Base-by-base conservation (phyloP, 148 eudicot genomes). In the Chenopodium album region DNA sequence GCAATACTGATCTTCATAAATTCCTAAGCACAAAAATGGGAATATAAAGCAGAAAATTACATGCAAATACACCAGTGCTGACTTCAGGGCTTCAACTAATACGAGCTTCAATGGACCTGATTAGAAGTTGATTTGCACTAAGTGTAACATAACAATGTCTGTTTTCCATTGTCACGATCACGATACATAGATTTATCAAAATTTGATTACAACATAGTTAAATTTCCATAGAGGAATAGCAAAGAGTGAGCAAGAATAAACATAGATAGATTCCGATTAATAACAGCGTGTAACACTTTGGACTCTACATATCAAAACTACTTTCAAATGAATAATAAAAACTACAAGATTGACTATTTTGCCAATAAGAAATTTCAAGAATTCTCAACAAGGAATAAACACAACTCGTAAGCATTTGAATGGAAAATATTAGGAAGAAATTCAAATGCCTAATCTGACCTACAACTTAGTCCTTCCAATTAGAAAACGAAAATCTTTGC, bases 401-500 rank as follows among this genome's bases (percentile, higher is more conserved):
- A 12, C 19, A 56, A 56, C 37, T 46, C 75, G 31, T 16, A 60
- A 66, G 80, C 65, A 76, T 70, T 69, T 71, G 73, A 41, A 82
- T 68, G 66, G 44, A 64, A 71, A 37, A 62, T 75, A n/a, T 23
- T 56, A 75, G 70, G 69, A 22, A 32, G 54, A 31, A 47, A 47
- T 52, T 56, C 63, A 79, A 78, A 28, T 71, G 71, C 80, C 77
- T 62, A 13, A 71, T 46, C 76, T 69, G 62, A 71, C 60, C 86
- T 76, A 84, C 23, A 76, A 80, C 32, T 44, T 22, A 66, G 73
- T 75, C 52, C 73, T 29, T 31, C 34, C 23, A 78, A 52, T 69
- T 59, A 50, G 41, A 37, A 72, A 34, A 32, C 52, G 63, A 13
- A 17, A 32, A 52, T 62, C 66, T 77, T 78, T 63, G 76, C 80